Evolutionary conservation across 768 basidiomycete genomes (phyloP), one percentile per base, ranked within the genome.

Genomic region (Coprinopsis sp.): DNA sequence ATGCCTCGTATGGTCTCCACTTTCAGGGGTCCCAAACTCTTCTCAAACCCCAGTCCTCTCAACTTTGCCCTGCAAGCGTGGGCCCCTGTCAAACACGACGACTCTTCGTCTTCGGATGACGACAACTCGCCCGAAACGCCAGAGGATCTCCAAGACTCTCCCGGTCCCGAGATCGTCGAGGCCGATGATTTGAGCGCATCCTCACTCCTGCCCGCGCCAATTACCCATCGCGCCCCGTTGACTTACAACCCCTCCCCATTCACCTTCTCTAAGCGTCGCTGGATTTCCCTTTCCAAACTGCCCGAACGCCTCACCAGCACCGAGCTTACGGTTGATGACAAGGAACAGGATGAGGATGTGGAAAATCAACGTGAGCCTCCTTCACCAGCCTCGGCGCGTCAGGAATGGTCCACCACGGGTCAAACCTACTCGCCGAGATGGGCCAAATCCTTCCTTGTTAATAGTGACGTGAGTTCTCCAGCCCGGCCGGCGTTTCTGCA

Each of bases 231-330:
- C 39, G 70, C 66, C 23, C 68, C 75, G 24, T 56, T 81, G 55
- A 76, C 73, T 19, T 77, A 72, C 60, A 79, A 79, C 41, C 82
- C 82, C 13, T 77, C 79, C 29, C 82, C 82, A n/a, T 72, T 76
- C 60, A 72, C 73, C 53, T 82, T 79, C 58, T 81, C 82, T 6
- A 75, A 73, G 54, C 76, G 77, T 44, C 75, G 81, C 48, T 82
- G 82, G 82, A 73, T 55, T 24, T 52, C 56, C 8, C 29, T 50
- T 2, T 31, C 43, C 19, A 19, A 31, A 22, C 29, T 43, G 1
- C 47, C 39, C 3, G 47, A 44, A 30, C 46, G 27, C 28, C 43
- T 43, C 22, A 24, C 33, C 14, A 27, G 33, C 16, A 14, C 34
- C 22, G 33, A 44, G n/a, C n/a, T n/a, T 11, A 44, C 42, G 8